Percentiles rank a stretch among this genome's conserved stretches.
phyloP scores from a whole-genome alignment of 2,329 filamentous ascomycete species.

The Daldinia sp. region DNA sequence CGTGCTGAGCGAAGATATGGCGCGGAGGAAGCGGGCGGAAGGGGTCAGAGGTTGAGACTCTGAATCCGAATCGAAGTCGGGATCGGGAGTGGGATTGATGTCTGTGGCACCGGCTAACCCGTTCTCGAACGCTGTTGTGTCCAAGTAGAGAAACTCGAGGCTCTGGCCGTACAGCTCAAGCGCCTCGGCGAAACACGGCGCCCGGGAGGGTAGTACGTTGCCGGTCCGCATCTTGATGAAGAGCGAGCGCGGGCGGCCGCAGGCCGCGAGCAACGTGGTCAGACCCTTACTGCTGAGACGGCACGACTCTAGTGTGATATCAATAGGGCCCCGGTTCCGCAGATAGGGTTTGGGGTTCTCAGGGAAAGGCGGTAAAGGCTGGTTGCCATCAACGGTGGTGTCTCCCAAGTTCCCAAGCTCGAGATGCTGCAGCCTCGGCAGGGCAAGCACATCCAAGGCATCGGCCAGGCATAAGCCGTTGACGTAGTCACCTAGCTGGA shows the following conservation, averaged over 20 bases:
- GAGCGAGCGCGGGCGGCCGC: conserved; percentile 11
- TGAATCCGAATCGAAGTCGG: not conserved
- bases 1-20: not conserved
- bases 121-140: conserved; percentile 8
- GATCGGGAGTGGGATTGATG: not conserved
- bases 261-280: conserved; percentile 6
- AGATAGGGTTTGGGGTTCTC: not conserved
- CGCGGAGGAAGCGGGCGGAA: not conserved
- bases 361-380: not conserved
- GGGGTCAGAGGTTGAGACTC: not conserved
- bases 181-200: conserved; percentile 12
- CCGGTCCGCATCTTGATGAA: conserved; percentile 12
- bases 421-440: conserved; percentile 21
- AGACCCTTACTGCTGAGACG: conserved; percentile 8
- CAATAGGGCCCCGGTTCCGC: not conserved
- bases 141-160: conserved; percentile 13
- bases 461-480: conserved; percentile 16
- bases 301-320: conserved; percentile 15
- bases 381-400: not conserved
- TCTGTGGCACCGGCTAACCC: not conserved
- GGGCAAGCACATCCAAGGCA: conserved; percentile 16
- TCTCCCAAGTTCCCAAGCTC: conserved; percentile 17
- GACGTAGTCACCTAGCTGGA: conserved; percentile 14
- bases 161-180: not conserved
- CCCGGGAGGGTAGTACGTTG: not conserved